Evolutionary conservation across 2,329 filamentous ascomycete genomes (phyloP), one percentile per base, ranked within the genome.

Genomic region (Colletotrichum tofieldiae): DNA sequence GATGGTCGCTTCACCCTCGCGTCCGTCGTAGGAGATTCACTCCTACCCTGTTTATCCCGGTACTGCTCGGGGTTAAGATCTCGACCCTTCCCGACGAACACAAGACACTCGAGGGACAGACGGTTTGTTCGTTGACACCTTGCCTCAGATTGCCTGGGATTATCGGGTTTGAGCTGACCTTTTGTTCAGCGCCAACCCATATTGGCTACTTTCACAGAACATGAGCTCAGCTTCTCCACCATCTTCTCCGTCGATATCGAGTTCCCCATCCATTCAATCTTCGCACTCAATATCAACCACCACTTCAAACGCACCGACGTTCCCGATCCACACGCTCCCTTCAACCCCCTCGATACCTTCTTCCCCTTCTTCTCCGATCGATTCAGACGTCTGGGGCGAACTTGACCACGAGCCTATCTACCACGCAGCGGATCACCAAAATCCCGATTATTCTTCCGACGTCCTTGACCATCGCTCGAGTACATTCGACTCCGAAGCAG

Each of bases 171-270:
- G 16, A 11, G 62, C 66, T 70, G 29, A 70, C 59, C 8, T 20
- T 59, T 41, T 20, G 16, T 54, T 37, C 55, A 72, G 70, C 47
- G 70, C 70, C 70, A 72, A 69, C 54, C 66, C 32, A 37, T 47
- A 51, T 58, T 65, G 70, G 70, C 65, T 16, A 39, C 32, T 29
- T 60, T 54, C 45, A 43, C 49, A 55, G 59, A 72, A 47, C 26
- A 72, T 72, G 70, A 72, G 70, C 62, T 64, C 67, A 59, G 55
- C 55, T 60, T 72, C 70, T 72, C n/a, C 54, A 58, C 45, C 66
- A 55, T 47, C 54, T 55, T 59, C 59, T 23, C 29, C 55, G 39
- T 35, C 26, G 37, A 69, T 58, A 37, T 35, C 52, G 45, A 56
- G 23, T 39, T 41, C 55, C 6, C 32, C 35, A 26, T 58, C 55